A percentile compares a stretch with the other conserved stretches of the same genome.
phyloP scores from a whole-genome alignment of 1,139 yeast genomes.

The Casaregolazyma lundiana region DNA sequence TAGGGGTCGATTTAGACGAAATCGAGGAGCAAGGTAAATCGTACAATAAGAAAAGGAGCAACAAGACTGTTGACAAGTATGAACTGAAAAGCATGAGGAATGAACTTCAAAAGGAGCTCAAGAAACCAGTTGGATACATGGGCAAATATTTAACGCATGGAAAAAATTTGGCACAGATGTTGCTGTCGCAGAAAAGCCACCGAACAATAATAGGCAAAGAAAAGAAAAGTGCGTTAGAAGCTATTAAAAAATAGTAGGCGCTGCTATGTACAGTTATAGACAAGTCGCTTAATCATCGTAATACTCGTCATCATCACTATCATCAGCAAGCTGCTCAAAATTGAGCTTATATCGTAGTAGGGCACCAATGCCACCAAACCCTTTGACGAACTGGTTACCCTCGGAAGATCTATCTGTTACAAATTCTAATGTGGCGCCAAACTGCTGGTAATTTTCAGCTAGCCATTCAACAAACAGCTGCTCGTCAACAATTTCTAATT shows the following conservation, averaged over 20 bases:
- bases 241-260: constrained; percentile 39
- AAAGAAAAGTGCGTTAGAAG: constrained; percentile 65
- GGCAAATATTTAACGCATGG: constrained; percentile 76
- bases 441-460: constrained; percentile 90
- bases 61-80: constrained; percentile 1
- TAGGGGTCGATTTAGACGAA: constrained; percentile 71
- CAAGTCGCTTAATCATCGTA: constrained; percentile 48
- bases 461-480: constrained; percentile 91
- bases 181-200: constrained; percentile 69
- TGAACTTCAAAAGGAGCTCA: constrained; percentile 55
- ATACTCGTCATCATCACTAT: constrained; percentile 84
- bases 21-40: constrained; percentile 53
- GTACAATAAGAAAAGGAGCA: constrained; percentile 16
- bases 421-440: constrained; percentile 92
- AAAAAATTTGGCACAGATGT: constrained; percentile 76
- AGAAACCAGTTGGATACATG: constrained; percentile 52
- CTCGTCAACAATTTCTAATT: constrained; percentile 81
- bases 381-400: constrained; percentile 96
- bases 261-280: background rate
- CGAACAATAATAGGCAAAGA: constrained; percentile 66
- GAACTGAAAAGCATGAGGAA: constrained; percentile 42
- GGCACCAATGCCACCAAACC: constrained; percentile 99
- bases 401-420: constrained; percentile 95
- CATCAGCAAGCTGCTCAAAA: constrained; percentile 90
- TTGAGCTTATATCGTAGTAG: constrained; percentile 92